Conservation (phyloP, 176 grass and related monocot genomes). For the Puya raimondii region DNA sequence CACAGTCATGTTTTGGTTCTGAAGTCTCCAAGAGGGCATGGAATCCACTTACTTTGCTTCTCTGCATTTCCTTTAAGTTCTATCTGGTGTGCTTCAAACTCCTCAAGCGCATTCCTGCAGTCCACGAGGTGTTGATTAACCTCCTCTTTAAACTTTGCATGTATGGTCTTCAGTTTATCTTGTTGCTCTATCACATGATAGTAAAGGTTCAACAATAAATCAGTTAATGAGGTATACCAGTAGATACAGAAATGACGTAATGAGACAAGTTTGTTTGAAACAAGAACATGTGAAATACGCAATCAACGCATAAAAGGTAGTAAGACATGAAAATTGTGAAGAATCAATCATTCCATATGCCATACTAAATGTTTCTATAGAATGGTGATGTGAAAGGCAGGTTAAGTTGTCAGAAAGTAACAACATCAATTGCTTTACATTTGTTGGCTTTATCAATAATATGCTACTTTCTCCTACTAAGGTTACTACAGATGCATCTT, state of each 20-base stretch:
- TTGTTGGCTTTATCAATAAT: no score
- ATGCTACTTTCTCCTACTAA: no score
- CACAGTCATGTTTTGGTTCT: background rate
- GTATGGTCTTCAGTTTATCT: constrained; percentile 55
- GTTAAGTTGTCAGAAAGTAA: background rate
- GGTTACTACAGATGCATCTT: no score
- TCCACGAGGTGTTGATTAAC: constrained; percentile 53
- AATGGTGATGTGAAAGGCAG: no score
- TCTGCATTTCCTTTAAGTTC: constrained; percentile 73
- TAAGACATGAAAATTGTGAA: no score
- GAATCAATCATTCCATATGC: no score
- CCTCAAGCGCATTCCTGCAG: constrained; percentile 54
- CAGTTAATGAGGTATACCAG: background rate
- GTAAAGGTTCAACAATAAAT: background rate
- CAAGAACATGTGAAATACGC: no score
- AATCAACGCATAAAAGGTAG: no score
- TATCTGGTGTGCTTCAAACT: constrained; percentile 60
- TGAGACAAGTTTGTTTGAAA: background rate
- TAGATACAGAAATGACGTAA: background rate
- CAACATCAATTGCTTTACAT: background rate
- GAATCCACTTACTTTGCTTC: constrained; percentile 59
- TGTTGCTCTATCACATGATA: constrained; percentile 44
- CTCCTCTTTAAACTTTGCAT: constrained; percentile 83
- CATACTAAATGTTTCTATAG: no score
- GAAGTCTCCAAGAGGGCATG: background rate